Base-by-base conservation (phyloP, 2,329 filamentous ascomycete genomes). In the Fusarium sp. region DNA sequence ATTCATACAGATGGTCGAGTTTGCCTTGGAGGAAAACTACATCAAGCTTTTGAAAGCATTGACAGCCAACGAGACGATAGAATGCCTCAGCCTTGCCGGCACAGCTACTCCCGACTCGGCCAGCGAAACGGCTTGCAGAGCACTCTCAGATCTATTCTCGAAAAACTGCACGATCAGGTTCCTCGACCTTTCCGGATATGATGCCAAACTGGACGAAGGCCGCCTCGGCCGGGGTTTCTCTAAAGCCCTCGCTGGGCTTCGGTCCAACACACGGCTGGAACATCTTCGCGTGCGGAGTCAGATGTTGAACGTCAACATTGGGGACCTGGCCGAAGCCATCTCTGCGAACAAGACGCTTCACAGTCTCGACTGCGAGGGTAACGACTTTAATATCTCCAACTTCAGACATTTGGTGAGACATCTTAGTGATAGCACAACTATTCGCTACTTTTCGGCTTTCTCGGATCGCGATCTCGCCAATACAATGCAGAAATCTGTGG, bases 1-100 rank as follows among this genome's bases (percentile, higher is more conserved):
- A 22, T 81, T 82, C 61, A 72, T 85, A 58, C 81, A 85, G 61
- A 85, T 86, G 83, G 75, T 85, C n/a, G 83, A 86, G 58, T 85
- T 86, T 63, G 75, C 76, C 19, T 73, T 80, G 35, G 84, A 86
- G 67, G 70, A 70, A 9, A 84, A 79, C 66, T 87, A 83, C 63
- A 77, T 83, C 51, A 78, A 78, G 49, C 76, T 87, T 5, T 71
- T 86, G 57, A 75, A 72, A 13, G 81, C 83, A 3, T 73, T 87
- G 45, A 78, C 83, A 0, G 67, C 76, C n/a, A 84, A 83, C 57
- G 78, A 74, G 11, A 79, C 80, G 5, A 81, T 87, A 40, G 73
- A 80, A 36, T 81, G 82, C 40, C 75, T 87, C 32, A 86, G 80
- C 58, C 74, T 87, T 41, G 82, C 81, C 1, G 84, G 84, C 19